Base-by-base conservation (phyloP, 2,329 filamentous ascomycete species). In the Hypoxylon sp. region DNA sequence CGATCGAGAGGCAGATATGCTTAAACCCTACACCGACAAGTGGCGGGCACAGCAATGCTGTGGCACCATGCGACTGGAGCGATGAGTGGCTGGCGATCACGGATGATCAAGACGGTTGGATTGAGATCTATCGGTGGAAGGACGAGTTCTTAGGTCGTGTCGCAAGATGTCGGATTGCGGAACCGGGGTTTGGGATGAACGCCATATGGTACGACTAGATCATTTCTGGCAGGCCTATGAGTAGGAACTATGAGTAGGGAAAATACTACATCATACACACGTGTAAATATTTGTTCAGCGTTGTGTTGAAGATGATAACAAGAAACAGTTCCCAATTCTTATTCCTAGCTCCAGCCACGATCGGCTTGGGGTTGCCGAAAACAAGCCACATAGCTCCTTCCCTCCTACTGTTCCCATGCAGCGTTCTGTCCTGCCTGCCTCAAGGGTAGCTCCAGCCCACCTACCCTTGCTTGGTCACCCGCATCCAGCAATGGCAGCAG, bases 181-280 rank as follows among this genome's bases (percentile, higher is more conserved):
- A 97, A 82, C 92, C 92, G n/a, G 93, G 93, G 1, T 97, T 97
- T 78, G 93, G 93, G 1, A 97, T 97, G 93, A 97, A 97, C 81
- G 93, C 93, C n/a, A 94, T 97, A 70, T 97, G 93, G 93, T 96
- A 96, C 79, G 92, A 97, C 80, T 93, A 73, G 60, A n/a, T 48
- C 17, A 10, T 27, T 37, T 44, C 7, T 44, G 21, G 17, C 10
- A 42, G 37, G 15, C 6, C 1, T 42, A 4, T 37, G n/a, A 31
- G 24, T 32, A 47, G 24, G n/a, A n/a, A n/a, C n/a, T n/a, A n/a
- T n/a, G n/a, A n/a, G n/a, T n/a, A n/a, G n/a, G n/a, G n/a, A n/a
- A n/a, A n/a, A n/a, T n/a, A n/a, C n/a, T n/a, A n/a, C n/a, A n/a
- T n/a, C n/a, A n/a, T n/a, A n/a, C n/a, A n/a, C n/a, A n/a, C n/a